Conservation (phyloP, 768 basidiomycete genomes). For the Tulasnella sp. region DNA sequence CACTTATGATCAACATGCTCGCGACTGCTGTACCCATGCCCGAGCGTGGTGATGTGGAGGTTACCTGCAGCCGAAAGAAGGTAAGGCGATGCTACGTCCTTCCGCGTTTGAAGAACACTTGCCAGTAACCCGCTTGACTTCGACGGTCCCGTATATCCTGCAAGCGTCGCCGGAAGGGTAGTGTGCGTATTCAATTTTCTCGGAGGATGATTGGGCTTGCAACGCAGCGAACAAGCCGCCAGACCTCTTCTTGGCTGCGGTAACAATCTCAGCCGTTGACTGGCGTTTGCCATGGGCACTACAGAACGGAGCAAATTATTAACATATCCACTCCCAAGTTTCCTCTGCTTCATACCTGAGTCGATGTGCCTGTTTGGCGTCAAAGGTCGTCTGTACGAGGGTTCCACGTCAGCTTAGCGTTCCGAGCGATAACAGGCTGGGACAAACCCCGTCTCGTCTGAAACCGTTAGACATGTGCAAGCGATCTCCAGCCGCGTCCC, state of each 20-base stretch:
- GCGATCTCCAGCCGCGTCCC: constrained; percentile 92
- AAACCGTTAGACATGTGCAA: constrained; percentile 76
- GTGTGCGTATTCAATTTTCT: constrained; percentile 71
- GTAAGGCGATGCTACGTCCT: neutral
- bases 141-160: constrained; percentile 75
- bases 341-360: constrained; percentile 46
- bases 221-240: constrained; percentile 65
- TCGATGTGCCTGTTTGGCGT: constrained; percentile 71
- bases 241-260: constrained; percentile 65
- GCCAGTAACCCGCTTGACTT: constrained; percentile 89
- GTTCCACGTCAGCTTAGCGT: constrained; percentile 16
- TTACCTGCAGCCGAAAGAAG: constrained; percentile 54
- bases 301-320: neutral
- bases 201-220: constrained; percentile 43
- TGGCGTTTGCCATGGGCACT: constrained; percentile 63
- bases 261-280: constrained; percentile 63
- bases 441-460: constrained; percentile 74
- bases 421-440: neutral
- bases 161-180: constrained; percentile 68
- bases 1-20: constrained; percentile 84
- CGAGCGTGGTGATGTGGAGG: constrained; percentile 88
- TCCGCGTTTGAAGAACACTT: constrained; percentile 25
- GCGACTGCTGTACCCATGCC: constrained; percentile 86
- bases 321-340: neutral
- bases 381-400: constrained; percentile 60